phyloP scores from a whole-genome alignment of 2,329 filamentous ascomycete species.

The Beauveria caledonica region DNA sequence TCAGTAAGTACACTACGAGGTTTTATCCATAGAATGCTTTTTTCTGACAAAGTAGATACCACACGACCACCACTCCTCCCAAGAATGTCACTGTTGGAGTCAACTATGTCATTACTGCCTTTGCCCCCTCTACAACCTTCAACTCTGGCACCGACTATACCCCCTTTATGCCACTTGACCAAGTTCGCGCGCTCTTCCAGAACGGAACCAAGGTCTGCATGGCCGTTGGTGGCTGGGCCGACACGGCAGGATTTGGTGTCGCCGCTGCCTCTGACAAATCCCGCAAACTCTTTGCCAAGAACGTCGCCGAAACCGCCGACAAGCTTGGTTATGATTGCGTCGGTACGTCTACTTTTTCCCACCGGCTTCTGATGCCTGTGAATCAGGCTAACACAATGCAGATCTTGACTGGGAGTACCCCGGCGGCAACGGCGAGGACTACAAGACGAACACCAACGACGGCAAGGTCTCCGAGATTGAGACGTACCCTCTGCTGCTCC shows the following conservation, averaged over 20 bases:
- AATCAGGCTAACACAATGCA: constrained; percentile 7
- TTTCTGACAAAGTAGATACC: constrained; percentile 26
- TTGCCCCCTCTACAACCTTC: constrained; percentile 43
- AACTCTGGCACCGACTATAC: constrained; percentile 35
- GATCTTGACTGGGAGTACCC: constrained; percentile 62
- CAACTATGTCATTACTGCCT: constrained; percentile 47
- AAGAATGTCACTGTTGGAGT: constrained; percentile 34
- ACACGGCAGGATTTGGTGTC: constrained; percentile 45
- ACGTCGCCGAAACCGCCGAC: constrained; percentile 46
- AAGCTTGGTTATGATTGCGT: constrained; percentile 52
- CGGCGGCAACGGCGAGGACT: constrained; percentile 61
- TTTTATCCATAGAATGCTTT: no score
- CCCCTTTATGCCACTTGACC: constrained; percentile 44
- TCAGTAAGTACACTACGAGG: constrained; percentile 25
- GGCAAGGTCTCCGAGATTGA: constrained; percentile 51
- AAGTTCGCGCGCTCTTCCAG: constrained; percentile 44
- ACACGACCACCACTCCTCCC: constrained; percentile 28
- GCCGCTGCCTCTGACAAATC: constrained; percentile 39
- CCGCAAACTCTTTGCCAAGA: constrained; percentile 46
- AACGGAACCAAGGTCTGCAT: constrained; percentile 51
- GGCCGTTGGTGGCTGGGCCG: constrained; percentile 59
- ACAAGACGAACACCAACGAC: constrained; percentile 52
- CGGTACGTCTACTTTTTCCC: constrained; percentile 24
- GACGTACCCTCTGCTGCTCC: constrained; percentile 53
- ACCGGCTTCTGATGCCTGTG: background rate